Evolutionary conservation across 1,284 basidiomycete species (phyloP), one percentile per base, ranked within the genome.

Genomic region (Sphagnurus paluster): DNA sequence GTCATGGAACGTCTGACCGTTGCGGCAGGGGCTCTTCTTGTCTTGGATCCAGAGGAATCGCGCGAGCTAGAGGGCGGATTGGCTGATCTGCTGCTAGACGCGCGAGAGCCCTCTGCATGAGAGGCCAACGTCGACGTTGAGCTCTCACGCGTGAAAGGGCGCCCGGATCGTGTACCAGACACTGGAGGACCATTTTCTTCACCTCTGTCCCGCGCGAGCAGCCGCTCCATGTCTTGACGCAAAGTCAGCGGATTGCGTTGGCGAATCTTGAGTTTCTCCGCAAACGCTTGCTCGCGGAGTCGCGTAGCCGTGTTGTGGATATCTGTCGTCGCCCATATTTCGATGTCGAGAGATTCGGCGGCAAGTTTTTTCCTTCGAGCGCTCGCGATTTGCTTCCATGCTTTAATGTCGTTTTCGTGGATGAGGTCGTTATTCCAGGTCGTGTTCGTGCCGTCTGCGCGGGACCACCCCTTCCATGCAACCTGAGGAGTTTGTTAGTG

Each of bases 261-360:
- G 13, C 45, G 20, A 19, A 55, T 36, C 6, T 32, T 33, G 3
- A 61, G 39, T 51, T 77, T 79, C 44, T 79, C 74, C 0, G 68
- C 58, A 42, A 67, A 71, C 0, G 70, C 79, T 43, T 78, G 71
- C 9, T 58, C 61, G 30, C 67, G 65, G 1, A 71, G 61, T 23
- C 62, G 60, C 0, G 76, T 77, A 21, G 60, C 54, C 2, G 62
- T 66, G 39, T 74, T 69, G 53, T 75, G 69, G 11, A 77, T 59
- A 36, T 73, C 68, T 13, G 65, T 50, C 2, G 64, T 58, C 0
- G 59, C 39, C 14, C 56, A 54, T 9, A 66, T 46, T 2, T 59
- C 56, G n/a, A 72, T 61, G 28, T 61, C 59, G 2, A 56, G 46
- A 2, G 62, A 60, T 23, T 63, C 57, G 3, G 35, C 23, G 2